Evolutionary conservation across 768 basidiomycete genomes (phyloP).

Genomic region (Galerina sulciceps): DNA sequence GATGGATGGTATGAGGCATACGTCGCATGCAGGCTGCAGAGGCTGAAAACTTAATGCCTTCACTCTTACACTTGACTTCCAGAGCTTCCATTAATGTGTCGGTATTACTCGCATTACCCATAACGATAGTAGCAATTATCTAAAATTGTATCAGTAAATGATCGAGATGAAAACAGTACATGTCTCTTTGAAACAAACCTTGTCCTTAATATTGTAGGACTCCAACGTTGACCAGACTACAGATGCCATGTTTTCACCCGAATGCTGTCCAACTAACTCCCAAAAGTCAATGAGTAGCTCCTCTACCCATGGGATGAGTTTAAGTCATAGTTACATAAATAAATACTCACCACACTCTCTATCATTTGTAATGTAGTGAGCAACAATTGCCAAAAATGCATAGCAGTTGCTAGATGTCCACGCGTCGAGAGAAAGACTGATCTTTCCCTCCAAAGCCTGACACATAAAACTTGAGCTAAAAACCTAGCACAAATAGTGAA

Average conservation of each 20-base stretch:
- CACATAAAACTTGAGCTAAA: not conserved
- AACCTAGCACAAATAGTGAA: not conserved
- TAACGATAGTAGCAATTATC: constrained; percentile 34
- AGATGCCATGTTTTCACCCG: constrained; percentile 37
- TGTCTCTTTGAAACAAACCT: no score
- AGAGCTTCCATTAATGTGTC: constrained; percentile 32
- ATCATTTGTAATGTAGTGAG: constrained; percentile 29
- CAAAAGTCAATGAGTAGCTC: constrained; percentile 39
- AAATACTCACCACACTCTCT: constrained; percentile 29
- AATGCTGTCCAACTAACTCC: constrained; percentile 36
- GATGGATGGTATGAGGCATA: constrained; percentile 40
- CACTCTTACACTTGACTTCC: constrained; percentile 8
- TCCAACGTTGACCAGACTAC: constrained; percentile 31
- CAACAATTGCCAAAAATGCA: constrained; percentile 32
- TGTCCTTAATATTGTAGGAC: constrained; percentile 25
- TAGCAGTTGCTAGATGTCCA: constrained; percentile 34
- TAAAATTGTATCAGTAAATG: constrained; percentile 5
- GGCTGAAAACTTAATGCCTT: constrained; percentile 26
- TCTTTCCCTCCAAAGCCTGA: constrained; percentile 14
- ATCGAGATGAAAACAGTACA: constrained; percentile 7
- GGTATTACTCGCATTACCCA: constrained; percentile 40
- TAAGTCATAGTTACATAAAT: no score
- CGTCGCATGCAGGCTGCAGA: constrained; percentile 26
- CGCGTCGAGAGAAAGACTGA: constrained; percentile 30
- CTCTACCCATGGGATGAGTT: no score